Conservation (phyloP, 116 monocot species). For the Dioscorea cayenensis region DNA sequence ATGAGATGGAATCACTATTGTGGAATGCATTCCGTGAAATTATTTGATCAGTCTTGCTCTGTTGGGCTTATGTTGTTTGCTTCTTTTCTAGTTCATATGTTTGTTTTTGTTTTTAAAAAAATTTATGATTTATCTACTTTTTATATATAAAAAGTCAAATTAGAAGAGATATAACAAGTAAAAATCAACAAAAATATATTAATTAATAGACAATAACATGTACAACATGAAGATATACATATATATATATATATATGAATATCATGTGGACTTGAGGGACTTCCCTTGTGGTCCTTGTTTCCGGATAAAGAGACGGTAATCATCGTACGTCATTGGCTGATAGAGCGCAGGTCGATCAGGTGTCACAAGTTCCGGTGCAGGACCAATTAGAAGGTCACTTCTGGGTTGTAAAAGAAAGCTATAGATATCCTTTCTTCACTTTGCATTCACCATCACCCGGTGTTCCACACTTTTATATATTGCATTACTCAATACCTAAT, state of each 20-base stretch:
- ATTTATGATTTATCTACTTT: no score
- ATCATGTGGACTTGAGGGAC: conserved; percentile 3
- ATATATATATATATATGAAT: not conserved
- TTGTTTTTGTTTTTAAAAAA: no score
- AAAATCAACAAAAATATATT: no score
- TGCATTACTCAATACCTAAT: conserved; percentile 23
- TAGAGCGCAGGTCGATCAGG: conserved; percentile 15
- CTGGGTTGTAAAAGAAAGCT: conserved; percentile 38
- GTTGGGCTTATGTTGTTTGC: no score
- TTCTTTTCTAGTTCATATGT: no score
- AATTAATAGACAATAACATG: no score
- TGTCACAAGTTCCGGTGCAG: conserved; percentile 6
- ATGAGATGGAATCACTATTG: no score
- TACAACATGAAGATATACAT: no score
- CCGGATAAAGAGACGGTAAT: conserved; percentile 44
- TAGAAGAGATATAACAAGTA: no score
- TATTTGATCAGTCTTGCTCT: no score
- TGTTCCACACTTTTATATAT: conserved; percentile 28
- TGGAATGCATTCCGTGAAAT: no score
- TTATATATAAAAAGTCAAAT: no score
- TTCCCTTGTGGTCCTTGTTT: conserved; percentile 39
- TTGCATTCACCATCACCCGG: conserved; percentile 21
- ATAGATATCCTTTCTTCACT: conserved; percentile 22
- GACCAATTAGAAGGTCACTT: conserved; percentile 26
- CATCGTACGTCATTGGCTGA: conserved; percentile 35